Conservation (phyloP, 1,139 yeast genomes). For the Candida freyschussii region DNA sequence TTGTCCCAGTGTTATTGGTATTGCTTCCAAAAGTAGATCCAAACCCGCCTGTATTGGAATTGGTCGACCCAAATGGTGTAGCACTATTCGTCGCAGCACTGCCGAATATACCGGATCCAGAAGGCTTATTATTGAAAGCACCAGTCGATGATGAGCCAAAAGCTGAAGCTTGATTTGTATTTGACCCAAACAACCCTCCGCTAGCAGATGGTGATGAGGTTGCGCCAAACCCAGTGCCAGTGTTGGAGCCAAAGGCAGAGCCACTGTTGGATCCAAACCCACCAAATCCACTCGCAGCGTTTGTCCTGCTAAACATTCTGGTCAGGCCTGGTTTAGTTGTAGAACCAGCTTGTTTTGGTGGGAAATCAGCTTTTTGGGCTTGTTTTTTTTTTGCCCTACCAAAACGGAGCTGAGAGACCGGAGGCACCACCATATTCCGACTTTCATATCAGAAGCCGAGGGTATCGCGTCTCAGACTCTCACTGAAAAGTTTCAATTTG, state of each 20-base stretch:
- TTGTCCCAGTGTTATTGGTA: slow-evolving; percentile 21
- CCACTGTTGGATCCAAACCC: slow-evolving; percentile 45
- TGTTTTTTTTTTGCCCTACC: no score
- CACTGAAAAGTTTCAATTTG: not conserved
- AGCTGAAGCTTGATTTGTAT: slow-evolving; percentile 23
- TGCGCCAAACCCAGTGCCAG: slow-evolving; percentile 27
- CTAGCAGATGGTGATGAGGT: slow-evolving; percentile 27
- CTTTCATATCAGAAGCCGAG: no score
- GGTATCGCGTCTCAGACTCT: no score
- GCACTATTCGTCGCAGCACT: slow-evolving; percentile 24
- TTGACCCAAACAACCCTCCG: slow-evolving; percentile 30
- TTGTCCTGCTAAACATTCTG: slow-evolving; percentile 24
- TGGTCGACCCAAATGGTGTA: slow-evolving; percentile 35
- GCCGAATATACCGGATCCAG: slow-evolving; percentile 32
- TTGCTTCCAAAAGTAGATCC: slow-evolving; percentile 33
- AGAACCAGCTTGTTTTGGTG: no score
- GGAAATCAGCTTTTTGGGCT: no score
- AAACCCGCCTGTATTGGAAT: slow-evolving; percentile 26
- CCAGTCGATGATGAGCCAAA: slow-evolving; percentile 25
- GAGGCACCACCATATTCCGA: no score
- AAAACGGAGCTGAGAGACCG: no score
- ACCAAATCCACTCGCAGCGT: slow-evolving; percentile 50
- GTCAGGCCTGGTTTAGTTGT: no score
- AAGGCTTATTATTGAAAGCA: slow-evolving; percentile 37
- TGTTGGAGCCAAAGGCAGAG: slow-evolving; percentile 18